Evolutionary conservation across 2,329 filamentous ascomycete species (phyloP).

Genomic region (Apiospora kogelbergensis): DNA sequence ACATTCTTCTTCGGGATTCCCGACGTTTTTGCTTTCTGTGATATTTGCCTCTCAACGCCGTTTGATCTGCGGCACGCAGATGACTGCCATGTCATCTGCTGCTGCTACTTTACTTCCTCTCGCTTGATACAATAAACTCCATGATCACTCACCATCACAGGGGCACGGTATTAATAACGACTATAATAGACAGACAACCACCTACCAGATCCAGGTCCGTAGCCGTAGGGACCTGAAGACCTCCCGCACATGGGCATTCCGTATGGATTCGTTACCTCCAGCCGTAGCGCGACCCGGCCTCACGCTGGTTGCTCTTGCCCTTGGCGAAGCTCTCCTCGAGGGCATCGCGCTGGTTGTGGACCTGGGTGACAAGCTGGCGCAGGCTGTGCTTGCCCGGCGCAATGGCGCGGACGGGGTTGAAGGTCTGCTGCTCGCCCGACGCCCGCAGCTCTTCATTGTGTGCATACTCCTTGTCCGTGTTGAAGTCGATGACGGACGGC

Average conservation of each 20-base stretch:
- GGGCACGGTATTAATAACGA: not conserved
- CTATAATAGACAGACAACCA: not conserved
- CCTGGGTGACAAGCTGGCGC: conserved; percentile 82
- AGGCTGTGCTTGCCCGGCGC: conserved; percentile 88
- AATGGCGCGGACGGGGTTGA: conserved; percentile 81
- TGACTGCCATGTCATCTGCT: not conserved
- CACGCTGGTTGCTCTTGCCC: conserved; percentile 75
- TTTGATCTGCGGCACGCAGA: not conserved
- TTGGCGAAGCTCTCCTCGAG: conserved; percentile 89
- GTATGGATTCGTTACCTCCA: conserved; percentile 56
- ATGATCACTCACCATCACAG: not conserved
- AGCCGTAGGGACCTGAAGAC: not conserved
- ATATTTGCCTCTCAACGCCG: not conserved
- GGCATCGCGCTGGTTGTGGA: conserved; percentile 78
- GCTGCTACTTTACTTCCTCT: not conserved
- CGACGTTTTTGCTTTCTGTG: not conserved
- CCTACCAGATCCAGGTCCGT: not conserved
- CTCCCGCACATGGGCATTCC: not conserved
- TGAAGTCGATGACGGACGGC: conserved; percentile 76
- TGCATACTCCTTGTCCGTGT: conserved; percentile 83
- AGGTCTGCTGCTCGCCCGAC: conserved; percentile 67
- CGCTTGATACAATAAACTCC: not conserved
- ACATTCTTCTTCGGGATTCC: not conserved
- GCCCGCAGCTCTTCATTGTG: conserved; percentile 78
- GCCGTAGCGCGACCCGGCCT: conserved; percentile 81